Evolutionary conservation across 345 rosid species (phyloP).

Genomic region (Arabis alpina): DNA sequence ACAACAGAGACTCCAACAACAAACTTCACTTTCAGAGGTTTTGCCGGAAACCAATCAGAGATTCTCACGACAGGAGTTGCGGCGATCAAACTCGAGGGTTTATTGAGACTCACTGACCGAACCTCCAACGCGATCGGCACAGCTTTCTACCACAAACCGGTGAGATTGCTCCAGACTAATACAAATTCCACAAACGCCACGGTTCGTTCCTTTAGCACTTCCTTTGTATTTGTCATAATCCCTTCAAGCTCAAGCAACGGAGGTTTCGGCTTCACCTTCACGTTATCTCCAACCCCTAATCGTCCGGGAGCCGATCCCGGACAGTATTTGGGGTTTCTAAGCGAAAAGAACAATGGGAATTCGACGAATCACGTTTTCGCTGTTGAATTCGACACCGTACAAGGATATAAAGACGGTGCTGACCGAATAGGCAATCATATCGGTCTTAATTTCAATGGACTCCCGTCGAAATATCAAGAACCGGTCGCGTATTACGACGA

Average conservation of each 20-base stretch:
- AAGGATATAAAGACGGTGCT: slow-evolving; percentile 42
- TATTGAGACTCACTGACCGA: slow-evolving; percentile 38
- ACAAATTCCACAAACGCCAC: neutral
- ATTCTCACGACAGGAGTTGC: neutral
- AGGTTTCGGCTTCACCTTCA: slow-evolving; percentile 65
- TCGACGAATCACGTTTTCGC: slow-evolving; percentile 51
- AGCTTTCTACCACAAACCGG: slow-evolving; percentile 38
- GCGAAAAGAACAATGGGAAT: neutral
- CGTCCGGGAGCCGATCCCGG: slow-evolving; percentile 41
- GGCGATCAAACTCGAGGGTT: slow-evolving; percentile 22
- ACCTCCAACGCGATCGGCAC: slow-evolving; percentile 13
- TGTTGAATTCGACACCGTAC: slow-evolving; percentile 65
- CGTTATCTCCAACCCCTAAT: slow-evolving; percentile 47
- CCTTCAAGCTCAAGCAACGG: slow-evolving; percentile 46
- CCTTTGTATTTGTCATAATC: slow-evolving; percentile 54
- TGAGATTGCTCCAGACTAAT: slow-evolving; percentile 19
- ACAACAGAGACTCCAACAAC: slow-evolving; percentile 17
- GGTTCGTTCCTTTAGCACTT: slow-evolving; percentile 54
- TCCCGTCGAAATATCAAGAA: slow-evolving; percentile 20
- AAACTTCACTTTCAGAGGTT: slow-evolving; percentile 34
- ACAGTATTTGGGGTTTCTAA: slow-evolving; percentile 62
- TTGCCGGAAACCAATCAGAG: slow-evolving; percentile 4
- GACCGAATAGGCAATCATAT: slow-evolving; percentile 53
- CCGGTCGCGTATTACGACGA: slow-evolving; percentile 36
- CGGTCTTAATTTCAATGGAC: slow-evolving; percentile 56